phyloP scores from a whole-genome alignment of 1,284 basidiomycete genomes.

The Ustilago vetiveriae region DNA sequence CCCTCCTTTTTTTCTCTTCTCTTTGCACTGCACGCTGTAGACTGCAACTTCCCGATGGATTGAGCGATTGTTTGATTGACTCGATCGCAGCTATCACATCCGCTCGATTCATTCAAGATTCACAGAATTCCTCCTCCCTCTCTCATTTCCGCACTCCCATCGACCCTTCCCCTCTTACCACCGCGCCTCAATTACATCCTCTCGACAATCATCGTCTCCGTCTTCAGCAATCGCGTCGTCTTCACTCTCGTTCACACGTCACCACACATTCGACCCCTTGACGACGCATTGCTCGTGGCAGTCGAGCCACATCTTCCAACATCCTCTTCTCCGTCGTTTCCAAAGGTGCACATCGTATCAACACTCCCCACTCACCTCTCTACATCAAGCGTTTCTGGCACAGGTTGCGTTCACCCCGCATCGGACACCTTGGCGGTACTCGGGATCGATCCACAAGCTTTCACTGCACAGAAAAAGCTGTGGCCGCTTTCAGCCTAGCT shows the following conservation, averaged over 20 bases:
- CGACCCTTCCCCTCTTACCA: no score
- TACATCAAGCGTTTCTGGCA: no score
- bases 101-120: background rate
- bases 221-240: background rate
- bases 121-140: background rate
- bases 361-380: constrained; percentile 13
- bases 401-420: no score
- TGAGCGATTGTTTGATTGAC: no score
- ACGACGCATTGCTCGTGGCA: no score
- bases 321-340: constrained; percentile 1
- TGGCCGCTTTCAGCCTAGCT: no score
- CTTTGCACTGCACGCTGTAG: background rate
- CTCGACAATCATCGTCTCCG: background rate
- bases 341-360: background rate
- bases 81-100: constrained; percentile 4
- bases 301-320: background rate
- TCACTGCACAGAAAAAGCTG: no score
- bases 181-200: no score
- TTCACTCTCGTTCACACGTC: constrained; percentile 5
- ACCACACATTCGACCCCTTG: no score
- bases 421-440: background rate
- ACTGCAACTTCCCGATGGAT: no score
- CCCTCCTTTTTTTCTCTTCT: background rate
- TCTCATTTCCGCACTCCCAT: background rate
- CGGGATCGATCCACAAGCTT: background rate